phyloP scores from a whole-genome alignment of 192 early-diverging fungal species.

The Coemansia aciculifera region DNA sequence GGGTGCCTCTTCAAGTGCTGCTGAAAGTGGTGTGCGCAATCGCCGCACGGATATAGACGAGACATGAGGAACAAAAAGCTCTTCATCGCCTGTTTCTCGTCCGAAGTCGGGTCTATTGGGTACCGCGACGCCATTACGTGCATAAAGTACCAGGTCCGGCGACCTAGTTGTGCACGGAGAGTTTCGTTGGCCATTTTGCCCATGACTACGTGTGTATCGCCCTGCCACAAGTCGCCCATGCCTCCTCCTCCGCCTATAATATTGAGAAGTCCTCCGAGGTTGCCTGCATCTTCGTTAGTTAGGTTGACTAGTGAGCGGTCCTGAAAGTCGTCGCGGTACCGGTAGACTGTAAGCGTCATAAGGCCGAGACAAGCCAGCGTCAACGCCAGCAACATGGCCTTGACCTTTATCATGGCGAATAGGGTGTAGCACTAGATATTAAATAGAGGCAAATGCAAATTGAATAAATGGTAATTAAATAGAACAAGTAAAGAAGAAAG shows the following conservation, averaged over 20 bases:
- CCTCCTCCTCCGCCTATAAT: slow-evolving; percentile 25
- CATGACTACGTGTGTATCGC: slow-evolving; percentile 63
- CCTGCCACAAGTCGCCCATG: slow-evolving; percentile 29
- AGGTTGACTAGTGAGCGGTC: slow-evolving; percentile 41
- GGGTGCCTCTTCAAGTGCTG: slow-evolving; percentile 73
- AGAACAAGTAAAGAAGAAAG: slow-evolving; percentile 2
- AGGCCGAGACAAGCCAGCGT: slow-evolving; percentile 24
- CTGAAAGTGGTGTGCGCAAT: slow-evolving; percentile 92
- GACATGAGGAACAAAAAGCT: slow-evolving; percentile 84
- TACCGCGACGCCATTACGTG: slow-evolving; percentile 92
- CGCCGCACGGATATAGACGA: slow-evolving; percentile 93
- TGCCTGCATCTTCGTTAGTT: slow-evolving; percentile 18
- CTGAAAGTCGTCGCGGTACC: slow-evolving; percentile 40
- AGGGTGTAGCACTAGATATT: background rate
- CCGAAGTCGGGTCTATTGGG: slow-evolving; percentile 72
- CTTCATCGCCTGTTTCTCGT: slow-evolving; percentile 73
- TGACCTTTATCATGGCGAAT: slow-evolving; percentile 32
- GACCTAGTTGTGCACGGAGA: slow-evolving; percentile 77
- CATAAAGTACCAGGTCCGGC: slow-evolving; percentile 86
- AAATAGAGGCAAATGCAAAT: background rate
- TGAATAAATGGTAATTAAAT: too few species aligned
- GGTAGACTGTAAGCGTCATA: slow-evolving; percentile 29
- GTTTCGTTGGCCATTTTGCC: slow-evolving; percentile 74
- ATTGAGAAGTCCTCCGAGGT: slow-evolving; percentile 21
- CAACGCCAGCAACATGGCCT: slow-evolving; percentile 21